A percentile compares a stretch with the other conserved stretches of the same genome.
phyloP scores from a whole-genome alignment of 345 rosid genomes.

The Hirschfeldia incana region DNA sequence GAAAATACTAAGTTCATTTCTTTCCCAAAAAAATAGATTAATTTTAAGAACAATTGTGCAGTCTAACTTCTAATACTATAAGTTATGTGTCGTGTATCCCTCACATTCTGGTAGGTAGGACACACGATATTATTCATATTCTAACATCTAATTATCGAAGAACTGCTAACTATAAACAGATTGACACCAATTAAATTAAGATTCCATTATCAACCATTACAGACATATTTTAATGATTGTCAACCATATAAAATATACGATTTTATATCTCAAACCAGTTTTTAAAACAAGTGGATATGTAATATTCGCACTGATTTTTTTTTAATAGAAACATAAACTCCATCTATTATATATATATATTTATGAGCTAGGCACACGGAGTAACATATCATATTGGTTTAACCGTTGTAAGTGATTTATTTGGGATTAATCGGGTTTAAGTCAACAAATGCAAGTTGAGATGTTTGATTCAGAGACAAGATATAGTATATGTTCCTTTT shows the following conservation, averaged over 20 bases:
- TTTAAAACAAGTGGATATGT: not conserved
- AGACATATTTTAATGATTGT: not conserved
- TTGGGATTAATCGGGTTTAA: constrained; percentile 10
- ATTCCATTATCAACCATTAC: not conserved
- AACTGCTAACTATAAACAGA: constrained; percentile 24
- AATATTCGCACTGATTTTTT: not conserved
- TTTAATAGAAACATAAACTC: not conserved
- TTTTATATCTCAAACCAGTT: not conserved
- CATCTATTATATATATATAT: not conserved
- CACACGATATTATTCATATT: constrained; percentile 2
- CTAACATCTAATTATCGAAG: constrained; percentile 12
- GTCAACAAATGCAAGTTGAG: constrained; percentile 33
- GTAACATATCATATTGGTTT: constrained; percentile 3
- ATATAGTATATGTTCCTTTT: not conserved
- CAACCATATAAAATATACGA: not conserved
- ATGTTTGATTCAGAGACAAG: constrained; percentile 8
- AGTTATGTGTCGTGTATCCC: constrained; percentile 8
- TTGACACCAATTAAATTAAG: constrained; percentile 6
- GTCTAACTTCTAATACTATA: constrained; percentile 5
- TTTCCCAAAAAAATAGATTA: not conserved
- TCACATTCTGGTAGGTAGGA: constrained; percentile 11
- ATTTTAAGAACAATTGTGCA: not conserved
- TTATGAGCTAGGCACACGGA: not conserved
- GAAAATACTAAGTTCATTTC: not conserved
- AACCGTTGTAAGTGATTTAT: not conserved